phyloP scores from a whole-genome alignment of 306 rosid genomes.

The Vachellia collinsii region DNA sequence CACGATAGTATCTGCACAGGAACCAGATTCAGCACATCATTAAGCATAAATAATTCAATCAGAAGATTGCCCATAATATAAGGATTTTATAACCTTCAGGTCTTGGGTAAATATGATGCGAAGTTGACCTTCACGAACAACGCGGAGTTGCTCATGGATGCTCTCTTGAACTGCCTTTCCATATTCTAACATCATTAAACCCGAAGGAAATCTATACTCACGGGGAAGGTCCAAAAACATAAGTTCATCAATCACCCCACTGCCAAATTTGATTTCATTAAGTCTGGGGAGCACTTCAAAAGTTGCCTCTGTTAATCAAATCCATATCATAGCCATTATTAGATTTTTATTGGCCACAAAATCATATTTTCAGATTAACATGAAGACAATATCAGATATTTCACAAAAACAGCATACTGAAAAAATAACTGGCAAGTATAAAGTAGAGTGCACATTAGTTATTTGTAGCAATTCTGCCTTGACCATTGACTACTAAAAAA shows the following conservation, averaged over 20 bases:
- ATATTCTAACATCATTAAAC: conserved; percentile 88
- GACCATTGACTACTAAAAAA: not conserved
- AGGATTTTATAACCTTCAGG: conserved; percentile 61
- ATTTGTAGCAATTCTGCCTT: not conserved
- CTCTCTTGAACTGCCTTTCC: conserved; percentile 95
- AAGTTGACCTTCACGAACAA: conserved; percentile 97
- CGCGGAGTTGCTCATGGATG: conserved; percentile 95
- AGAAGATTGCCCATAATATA: conserved; percentile 6
- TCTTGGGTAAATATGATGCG: conserved; percentile 86
- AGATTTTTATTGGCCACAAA: not conserved
- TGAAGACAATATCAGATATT: conserved; percentile 3
- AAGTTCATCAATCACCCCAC: conserved; percentile 95
- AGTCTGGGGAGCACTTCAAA: conserved; percentile 94
- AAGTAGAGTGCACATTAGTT: not conserved
- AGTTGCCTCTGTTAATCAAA: conserved; percentile 82
- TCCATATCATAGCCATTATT: conserved; percentile 30
- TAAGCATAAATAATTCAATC: conserved; percentile 9
- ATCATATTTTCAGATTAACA: conserved; percentile 2
- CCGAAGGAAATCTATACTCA: conserved; percentile 74
- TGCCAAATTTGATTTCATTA: conserved; percentile 88
- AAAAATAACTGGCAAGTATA: not conserved
- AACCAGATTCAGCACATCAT: conserved; percentile 11
- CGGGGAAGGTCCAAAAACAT: conserved; percentile 86
- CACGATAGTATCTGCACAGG: conserved; percentile 74
- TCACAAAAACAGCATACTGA: not conserved